phyloP scores from a whole-genome alignment of 1,284 basidiomycete species.

The Boletellus dicymbophilus region DNA sequence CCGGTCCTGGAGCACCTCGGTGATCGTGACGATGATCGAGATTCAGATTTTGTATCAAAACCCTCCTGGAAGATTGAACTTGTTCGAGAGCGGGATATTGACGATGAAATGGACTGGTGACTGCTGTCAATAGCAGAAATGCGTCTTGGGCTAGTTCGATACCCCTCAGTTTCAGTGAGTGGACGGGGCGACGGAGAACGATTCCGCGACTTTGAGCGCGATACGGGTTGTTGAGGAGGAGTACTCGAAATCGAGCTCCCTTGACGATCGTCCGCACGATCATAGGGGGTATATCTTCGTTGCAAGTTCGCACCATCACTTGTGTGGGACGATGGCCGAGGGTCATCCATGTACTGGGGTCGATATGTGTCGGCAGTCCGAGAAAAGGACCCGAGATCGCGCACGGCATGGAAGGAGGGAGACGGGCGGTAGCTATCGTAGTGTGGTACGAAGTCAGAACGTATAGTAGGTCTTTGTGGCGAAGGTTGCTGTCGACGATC shows the following conservation, averaged over 20 bases:
- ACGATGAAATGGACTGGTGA: conserved; percentile 16
- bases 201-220: conserved; percentile 18
- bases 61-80: conserved; percentile 28
- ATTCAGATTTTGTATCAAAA: conserved; percentile 29
- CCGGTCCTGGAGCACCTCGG: conserved; percentile 36
- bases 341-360: conserved; percentile 36
- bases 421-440: conserved; percentile 48
- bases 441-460: conserved; percentile 29
- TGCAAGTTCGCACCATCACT: conserved; percentile 18
- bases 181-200: conserved; percentile 23
- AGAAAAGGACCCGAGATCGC: conserved; percentile 34
- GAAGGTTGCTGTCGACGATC: conserved; percentile 37
- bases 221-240: conserved; percentile 23
- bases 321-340: conserved; percentile 21
- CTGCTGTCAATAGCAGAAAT: conserved; percentile 7
- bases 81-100: conserved; percentile 22
- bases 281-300: conserved; percentile 17
- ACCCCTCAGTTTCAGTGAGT: conserved; percentile 8
- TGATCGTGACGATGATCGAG: conserved; percentile 41
- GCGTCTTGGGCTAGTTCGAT: conserved; percentile 2
- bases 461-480: conserved; percentile 33
- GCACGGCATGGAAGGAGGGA: conserved; percentile 24
- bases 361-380: conserved; percentile 42
- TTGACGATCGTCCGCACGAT: conserved; percentile 29
- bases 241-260: conserved; percentile 38